Base-by-base conservation (phyloP, 495 filamentous ascomycete species). In the Daldinia vernicosa region DNA sequence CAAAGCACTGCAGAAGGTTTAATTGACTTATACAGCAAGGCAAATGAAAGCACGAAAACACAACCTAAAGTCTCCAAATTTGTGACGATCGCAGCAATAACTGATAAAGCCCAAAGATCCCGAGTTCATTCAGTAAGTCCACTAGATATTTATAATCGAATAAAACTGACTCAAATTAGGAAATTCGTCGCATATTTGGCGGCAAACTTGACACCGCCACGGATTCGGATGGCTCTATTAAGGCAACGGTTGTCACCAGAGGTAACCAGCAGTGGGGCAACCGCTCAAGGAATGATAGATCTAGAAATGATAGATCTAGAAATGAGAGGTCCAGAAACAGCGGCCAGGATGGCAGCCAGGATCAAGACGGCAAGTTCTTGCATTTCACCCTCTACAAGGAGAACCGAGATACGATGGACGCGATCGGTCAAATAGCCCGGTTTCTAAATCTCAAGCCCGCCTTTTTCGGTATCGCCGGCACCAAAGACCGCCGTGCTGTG, bases 321-420 rank as follows among this genome's bases (percentile, higher is more conserved):
- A 76, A 77, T 22, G 28, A 76, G 11, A 74, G 74, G 19, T 69
- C 81, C 17, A 75, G 78, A 28, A 73, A 79, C 37, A 45, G 33
- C 33, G 63, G 53, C 37, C 67, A 61, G 27, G 69, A 71, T 33
- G 17, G 64, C 43, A 39, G 53, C 54, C 64, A 63, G 27, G 60
- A 27, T 19, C 77, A 50, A 11, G 91, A 90, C 17, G 93, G 92
- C 1, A 88, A 91, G 8, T 94, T 93, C 75, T 85, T 98, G 7
- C 95, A 99, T 78, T 96, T 98, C 75, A 92, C 93, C 0, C 86
- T 99, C 40, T 95, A 94, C 84, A 99, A 99, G 81, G 95, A 98
- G 80, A 99, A 99, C 79, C 93, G 93, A 72, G 96, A 99, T 74
- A 99, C 96, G 1, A 97, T 98, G 93, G 95, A 99, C 68, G 90